A percentile compares a stretch with the other conserved stretches of the same genome.
phyloP scores from a whole-genome alignment of 2,329 filamentous ascomycete genomes.

The Cladosporium sp. region DNA sequence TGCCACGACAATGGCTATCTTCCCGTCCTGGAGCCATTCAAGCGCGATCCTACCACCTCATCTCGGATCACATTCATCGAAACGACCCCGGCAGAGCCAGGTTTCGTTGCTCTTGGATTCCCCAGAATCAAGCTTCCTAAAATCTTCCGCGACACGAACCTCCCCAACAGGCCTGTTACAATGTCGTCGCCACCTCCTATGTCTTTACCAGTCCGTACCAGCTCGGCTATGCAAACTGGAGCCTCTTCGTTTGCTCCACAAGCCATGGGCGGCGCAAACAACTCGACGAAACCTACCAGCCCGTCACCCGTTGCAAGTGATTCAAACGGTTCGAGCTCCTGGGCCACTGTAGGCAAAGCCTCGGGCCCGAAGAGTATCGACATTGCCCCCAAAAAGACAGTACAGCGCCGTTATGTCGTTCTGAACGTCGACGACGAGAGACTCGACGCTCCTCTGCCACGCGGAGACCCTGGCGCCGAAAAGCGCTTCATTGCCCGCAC shows the following conservation, averaged over 20 bases:
- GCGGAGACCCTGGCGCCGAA: conserved; percentile 25
- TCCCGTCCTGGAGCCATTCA: conserved; percentile 43
- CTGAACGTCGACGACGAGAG: conserved; percentile 42
- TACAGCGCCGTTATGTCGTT: conserved; percentile 32
- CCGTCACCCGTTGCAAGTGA: conserved; percentile 10
- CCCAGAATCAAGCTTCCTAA: conserved; percentile 35
- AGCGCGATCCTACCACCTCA: conserved; percentile 35
- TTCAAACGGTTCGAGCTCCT: conserved; percentile 21
- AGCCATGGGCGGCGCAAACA: background rate
- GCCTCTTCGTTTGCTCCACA: background rate
- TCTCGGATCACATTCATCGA: conserved; percentile 44
- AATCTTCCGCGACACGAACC: conserved; percentile 39
- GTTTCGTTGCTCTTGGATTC: conserved; percentile 41
- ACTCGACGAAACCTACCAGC: conserved; percentile 10
- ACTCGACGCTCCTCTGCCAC: conserved; percentile 37
- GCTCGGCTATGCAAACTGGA: background rate
- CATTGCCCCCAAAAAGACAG: conserved; percentile 32
- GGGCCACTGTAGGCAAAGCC: conserved; percentile 42
- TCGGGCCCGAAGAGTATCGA: conserved; percentile 34
- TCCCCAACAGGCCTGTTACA: conserved; percentile 31
- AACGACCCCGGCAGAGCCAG: conserved; percentile 38
- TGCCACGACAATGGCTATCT: conserved; percentile 46
- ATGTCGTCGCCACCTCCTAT: background rate
- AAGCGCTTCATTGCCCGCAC: conserved; percentile 27
- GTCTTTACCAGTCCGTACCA: conserved; percentile 1